Evolutionary conservation across 1,139 yeast genomes (phyloP), one percentile per base, ranked within the genome.

Genomic region (Meyerozyma elateridarum): DNA sequence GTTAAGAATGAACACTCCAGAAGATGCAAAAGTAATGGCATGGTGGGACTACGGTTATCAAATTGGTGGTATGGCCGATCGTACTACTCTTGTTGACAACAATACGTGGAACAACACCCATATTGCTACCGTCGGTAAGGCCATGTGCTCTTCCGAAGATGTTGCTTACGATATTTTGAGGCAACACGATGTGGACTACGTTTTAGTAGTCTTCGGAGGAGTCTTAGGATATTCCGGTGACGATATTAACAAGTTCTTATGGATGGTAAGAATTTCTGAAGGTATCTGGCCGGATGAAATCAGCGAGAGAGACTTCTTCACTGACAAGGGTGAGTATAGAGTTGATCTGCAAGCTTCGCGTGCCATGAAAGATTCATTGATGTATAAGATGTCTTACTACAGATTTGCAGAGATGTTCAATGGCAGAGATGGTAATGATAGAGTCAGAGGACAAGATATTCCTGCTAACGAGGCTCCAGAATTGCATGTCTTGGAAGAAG

Each of bases 31-130:
- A 59, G 83, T 93, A 42, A 87, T 93, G 84, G 84, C 97, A 6
- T 93, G 99, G 99, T 93, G 99, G 99, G 99, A 93, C 69, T 93
- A 93, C 56, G 99, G 99, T 35, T 93, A 93, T 61, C 99, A 93
- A 64, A 93, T 93, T 52, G 98, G 98, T 48, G 99, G 99, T 40
- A 91, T 93, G 97, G 98, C 98, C 29, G 98, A 93, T 61, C 79
- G 98, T 57, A 91, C 98, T 43, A 93, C 99, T 4, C 73, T 93
- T 46, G 99, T 93, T 28, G 99, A 93, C 60, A 93, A 93, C 73
- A 93, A 93, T 61, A 93, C 99, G 8, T 93, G 99, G 99, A 93
- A 93, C 59, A 93, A 93, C 65, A 93, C 99, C 4, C 99, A 93
- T 57, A 93, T 93, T 61, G 99, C 98, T 45, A 88, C 96, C n/a